Base-by-base conservation (phyloP, 2,329 filamentous ascomycete species). In the Ophiostoma sp. region DNA sequence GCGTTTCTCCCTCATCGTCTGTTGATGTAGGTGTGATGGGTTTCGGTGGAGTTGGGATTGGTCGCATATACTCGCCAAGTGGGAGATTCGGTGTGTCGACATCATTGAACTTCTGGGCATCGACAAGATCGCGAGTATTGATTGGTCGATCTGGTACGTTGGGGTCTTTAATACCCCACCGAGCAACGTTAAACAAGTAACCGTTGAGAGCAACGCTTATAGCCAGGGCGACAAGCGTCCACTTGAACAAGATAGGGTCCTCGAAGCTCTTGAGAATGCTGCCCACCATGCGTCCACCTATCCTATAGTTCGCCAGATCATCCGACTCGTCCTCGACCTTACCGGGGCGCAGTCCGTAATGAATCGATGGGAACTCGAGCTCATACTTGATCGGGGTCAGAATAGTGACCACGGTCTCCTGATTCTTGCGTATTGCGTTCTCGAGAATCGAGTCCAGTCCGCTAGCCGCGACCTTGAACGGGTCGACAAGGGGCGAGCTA, bases 171-270 rank as follows among this genome's bases (percentile, higher is more conserved):
- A 98, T 96, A 70, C 93, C 94, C 93, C 93, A 97, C 76, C 95
- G 87, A n/a, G 95, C 95, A 17, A 93, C 94, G 75, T 99, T 99
- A 84, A 99, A 99, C 3, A 99, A 87, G 77, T 99, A 99, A 11
- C 95, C 95, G 77, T 99, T 99, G 44, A 99, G 84, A 5, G 93
- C 92, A 52, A 99, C 89, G 77, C 95, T 98, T 81, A 99, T 83
- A 20, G 92, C 94, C 71, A 99, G 85, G 66, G 93, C 93, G 64
- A 93, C 89, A 48, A 99, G 87, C 72, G 99, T 96, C 95, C 95
- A 99, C 80, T 99, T 99, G 79, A 94, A 96, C 67, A 99, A 86
- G 54, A 97, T 88, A 0, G 95, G 95, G 76, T 99, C 95, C 78
- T 99, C 94, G 64, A 99, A 84, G 76, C 94, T 98, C 82, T 94